Evolutionary conservation across 352 stramenopile species (phyloP).

Genomic region (Elongisporangium undulatum): DNA sequence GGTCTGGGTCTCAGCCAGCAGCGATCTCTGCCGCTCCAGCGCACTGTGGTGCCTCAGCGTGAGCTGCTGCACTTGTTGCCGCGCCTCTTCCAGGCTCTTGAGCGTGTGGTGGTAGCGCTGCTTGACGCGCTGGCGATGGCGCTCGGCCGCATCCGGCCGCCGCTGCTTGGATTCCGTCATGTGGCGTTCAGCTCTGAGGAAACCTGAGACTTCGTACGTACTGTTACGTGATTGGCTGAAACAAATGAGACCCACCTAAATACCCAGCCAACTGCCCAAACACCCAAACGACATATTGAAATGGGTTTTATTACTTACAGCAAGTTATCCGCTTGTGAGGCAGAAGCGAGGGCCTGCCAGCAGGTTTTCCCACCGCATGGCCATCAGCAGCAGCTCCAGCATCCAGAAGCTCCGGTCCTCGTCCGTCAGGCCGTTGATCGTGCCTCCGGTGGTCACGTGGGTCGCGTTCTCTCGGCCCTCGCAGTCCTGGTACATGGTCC

Average conservation of each 20-base stretch:
- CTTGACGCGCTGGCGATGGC: constrained; percentile 57
- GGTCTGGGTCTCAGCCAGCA: background rate
- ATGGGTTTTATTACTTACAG: too few species aligned
- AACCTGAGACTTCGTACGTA: too few species aligned
- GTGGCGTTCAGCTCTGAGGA: too few species aligned
- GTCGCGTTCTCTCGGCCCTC: background rate
- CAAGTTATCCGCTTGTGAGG: too few species aligned
- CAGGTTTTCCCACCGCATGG: background rate
- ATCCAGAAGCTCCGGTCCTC: background rate
- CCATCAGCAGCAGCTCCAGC: background rate
- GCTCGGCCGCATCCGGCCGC: constrained; percentile 13
- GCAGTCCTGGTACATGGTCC: background rate
- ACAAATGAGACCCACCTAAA: too few species aligned
- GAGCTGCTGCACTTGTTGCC: constrained; percentile 22
- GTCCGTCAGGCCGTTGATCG: background rate
- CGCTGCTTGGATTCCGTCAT: too few species aligned
- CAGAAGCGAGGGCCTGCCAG: background rate
- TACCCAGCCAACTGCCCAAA: too few species aligned
- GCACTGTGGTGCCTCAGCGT: constrained; percentile 27
- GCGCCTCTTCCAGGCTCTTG: constrained; percentile 32
- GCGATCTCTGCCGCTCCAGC: constrained; percentile 11
- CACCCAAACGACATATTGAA: too few species aligned
- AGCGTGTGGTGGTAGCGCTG: constrained; percentile 40
- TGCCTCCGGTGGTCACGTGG: background rate
- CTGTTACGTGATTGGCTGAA: too few species aligned